Base-by-base conservation (phyloP, 2,329 filamentous ascomycete species). In the Amylocarpus encephaloides region DNA sequence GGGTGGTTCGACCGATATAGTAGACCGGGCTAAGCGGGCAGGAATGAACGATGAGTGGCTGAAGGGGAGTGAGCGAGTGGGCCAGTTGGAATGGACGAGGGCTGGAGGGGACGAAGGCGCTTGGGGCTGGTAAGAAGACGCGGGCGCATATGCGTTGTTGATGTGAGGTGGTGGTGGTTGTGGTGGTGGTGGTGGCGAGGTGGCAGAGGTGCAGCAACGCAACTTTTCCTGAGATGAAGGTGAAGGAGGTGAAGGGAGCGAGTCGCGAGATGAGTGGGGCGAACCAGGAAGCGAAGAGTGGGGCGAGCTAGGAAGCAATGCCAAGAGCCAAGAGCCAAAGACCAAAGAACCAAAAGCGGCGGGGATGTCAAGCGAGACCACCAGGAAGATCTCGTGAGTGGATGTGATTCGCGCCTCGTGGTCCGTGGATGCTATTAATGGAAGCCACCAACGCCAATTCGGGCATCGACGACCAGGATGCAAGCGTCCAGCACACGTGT, bases 11-110 rank as follows among this genome's bases (percentile, higher is more conserved):
- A 59, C 51, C 48, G 50, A 60, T 57, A 56, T 61, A 62, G 61
- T 59, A 63, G 56, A 59, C 59, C 57, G 61, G 58, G 59, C 61
- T 60, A 60, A 54, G 59, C 50, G 53, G 52, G 45, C 35, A 40
- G 26, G 45, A 18, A 18, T 32, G 36, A 39, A 35, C 32, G 33
- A 12, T 22, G 32, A 15, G 19, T 30, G 22, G n/a, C 13, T 19
- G 35, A 40, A 48, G 52, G 39, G 16, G 42, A 32, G 36, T 35
- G 46, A 35, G 16, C 36, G 34, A 30, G 11, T 19, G 34, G n/a
- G n/a, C 33, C 44, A 34, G 18, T 18, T 39, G 19, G 19, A 46
- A 30, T 26, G 33, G 12, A 36, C 18, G 35, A 46, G 26, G 34
- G 36, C 38, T 48, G 30, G 15, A 43, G 32, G 48, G 45, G 43